Evolutionary conservation across 352 stramenopile genomes (phyloP), one percentile per base, ranked within the genome.

Genomic region (Pelagophyceae sp.): DNA sequence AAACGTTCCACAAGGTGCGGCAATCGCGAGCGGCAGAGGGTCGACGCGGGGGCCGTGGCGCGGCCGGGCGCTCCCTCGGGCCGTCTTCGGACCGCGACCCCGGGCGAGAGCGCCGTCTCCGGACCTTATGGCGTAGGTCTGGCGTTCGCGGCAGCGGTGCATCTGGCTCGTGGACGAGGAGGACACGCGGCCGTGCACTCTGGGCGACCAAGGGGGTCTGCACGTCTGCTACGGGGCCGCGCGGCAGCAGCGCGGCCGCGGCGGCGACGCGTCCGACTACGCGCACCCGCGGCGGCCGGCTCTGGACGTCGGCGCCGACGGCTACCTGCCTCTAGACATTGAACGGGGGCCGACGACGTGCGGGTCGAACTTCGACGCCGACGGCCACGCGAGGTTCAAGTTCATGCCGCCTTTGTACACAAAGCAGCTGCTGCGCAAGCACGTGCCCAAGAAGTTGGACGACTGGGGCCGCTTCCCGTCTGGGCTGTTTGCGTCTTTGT

Each of bases 81-180:
- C n/a, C n/a, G n/a, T n/a, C n/a, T n/a, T n/a, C n/a, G n/a, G n/a
- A n/a, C n/a, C n/a, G n/a, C n/a, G n/a, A n/a, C n/a, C n/a, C n/a
- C n/a, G n/a, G n/a, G n/a, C n/a, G n/a, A n/a, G n/a, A n/a, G n/a
- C n/a, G n/a, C n/a, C n/a, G n/a, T n/a, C n/a, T n/a, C n/a, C n/a
- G n/a, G n/a, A n/a, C n/a, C n/a, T n/a, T n/a, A n/a, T n/a, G n/a
- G n/a, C n/a, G n/a, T n/a, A 74, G 67, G 25, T 25, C 15, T 74
- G 67, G 67, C 27, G 1, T 2, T 23, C 2, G 38, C 33, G 17
- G 11, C 20, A 74, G n/a, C 33, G 67, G 76, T 97, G 93, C 75
- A 96, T 95, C 75, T 97, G 93, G 93, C 92, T 92, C 17, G 85
- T 97, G 58, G 89, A 97, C 81, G 67, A 85, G 0, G 70, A 82